Percentiles rank a stretch among this genome's conserved stretches.
Evolutionary conservation across 2,329 filamentous ascomycete species (phyloP).

Genomic region (Talaromyces pinophilus): DNA sequence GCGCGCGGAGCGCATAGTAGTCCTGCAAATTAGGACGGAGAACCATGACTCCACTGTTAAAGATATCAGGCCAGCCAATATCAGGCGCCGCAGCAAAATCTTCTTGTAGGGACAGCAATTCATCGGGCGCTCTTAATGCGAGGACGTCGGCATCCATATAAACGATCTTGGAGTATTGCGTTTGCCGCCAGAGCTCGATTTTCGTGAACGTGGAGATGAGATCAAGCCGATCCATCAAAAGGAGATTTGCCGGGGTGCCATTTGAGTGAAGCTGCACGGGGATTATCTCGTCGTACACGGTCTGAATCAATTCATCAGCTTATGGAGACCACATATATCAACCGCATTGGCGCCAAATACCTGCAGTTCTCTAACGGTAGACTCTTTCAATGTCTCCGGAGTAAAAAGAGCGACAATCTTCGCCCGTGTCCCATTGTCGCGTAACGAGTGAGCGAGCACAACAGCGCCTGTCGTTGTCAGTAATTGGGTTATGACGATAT

Average conservation of each 20-base stretch:
- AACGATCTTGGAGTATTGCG: slow-evolving; percentile 86
- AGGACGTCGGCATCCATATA: slow-evolving; percentile 95
- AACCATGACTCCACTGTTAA: slow-evolving; percentile 98
- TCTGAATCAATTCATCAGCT: slow-evolving; percentile 51
- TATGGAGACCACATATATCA: slow-evolving; percentile 5
- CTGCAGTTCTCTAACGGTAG: slow-evolving; percentile 76
- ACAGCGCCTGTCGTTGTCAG: slow-evolving; percentile 67
- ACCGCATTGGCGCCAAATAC: slow-evolving; percentile 44
- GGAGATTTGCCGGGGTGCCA: slow-evolving; percentile 74
- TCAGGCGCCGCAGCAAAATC: slow-evolving; percentile 77
- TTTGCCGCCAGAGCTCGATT: slow-evolving; percentile 89
- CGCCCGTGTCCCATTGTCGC: slow-evolving; percentile 83
- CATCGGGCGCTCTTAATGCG: slow-evolving; percentile 85
- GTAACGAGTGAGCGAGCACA: slow-evolving; percentile 89
- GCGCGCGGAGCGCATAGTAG: slow-evolving; percentile 78
- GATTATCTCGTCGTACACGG: slow-evolving; percentile 84
- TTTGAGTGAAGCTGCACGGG: slow-evolving; percentile 80
- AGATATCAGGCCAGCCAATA: slow-evolving; percentile 96
- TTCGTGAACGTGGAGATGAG: slow-evolving; percentile 94
- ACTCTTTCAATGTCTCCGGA: slow-evolving; percentile 71
- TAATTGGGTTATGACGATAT: not conserved
- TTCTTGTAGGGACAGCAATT: slow-evolving; percentile 72
- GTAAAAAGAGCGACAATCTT: slow-evolving; percentile 85
- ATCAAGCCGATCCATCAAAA: slow-evolving; percentile 88
- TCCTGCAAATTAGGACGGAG: slow-evolving; percentile 82